Base-by-base conservation (phyloP, 2,329 filamentous ascomycete species). In the Diaporthe ilicicola region DNA sequence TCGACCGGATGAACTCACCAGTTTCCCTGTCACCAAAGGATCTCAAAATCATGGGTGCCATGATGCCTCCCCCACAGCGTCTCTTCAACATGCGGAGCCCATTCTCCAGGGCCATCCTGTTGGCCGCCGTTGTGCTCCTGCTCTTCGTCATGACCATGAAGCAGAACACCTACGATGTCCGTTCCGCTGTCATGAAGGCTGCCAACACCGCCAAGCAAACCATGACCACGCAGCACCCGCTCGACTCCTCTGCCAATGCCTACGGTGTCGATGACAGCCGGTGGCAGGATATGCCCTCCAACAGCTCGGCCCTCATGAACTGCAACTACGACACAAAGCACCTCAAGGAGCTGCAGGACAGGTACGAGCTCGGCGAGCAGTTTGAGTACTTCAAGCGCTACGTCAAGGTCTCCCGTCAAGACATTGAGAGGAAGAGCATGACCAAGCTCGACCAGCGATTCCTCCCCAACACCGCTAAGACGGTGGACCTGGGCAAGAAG, bases 371-470 rank as follows among this genome's bases (percentile, higher is more conserved):
- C 15, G 80, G 83, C 29, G 82, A 86, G 50, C 82, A 81, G 48
- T 86, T 89, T 74, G 84, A 89, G 74, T 89, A 89, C 79, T 82
- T 84, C 70, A 87, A 87, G 78, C 84, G 88, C 69, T 88, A 89
- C 74, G 80, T 89, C 29, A 84, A 84, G 74, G 85, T 87, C 72
- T 82, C 82, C 48, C 84, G 86, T 48, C 78, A 86, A 66, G 83
- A 85, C 68, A 83, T 89, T 32, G 74, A 82, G 55, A 83, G 88
- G 48, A 85, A 85, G 75, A 82, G 83, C 19, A 82, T 89, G 73
- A 89, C 87, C n/a, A 83, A 83, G 72, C 74, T 89, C 9, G 73
- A 82, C 15, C 83, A 87, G 66, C 79, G 81, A 29, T 82, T 90
- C 62, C 79, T 89, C 22, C 82, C 83, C 12, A 79, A 80, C 27